phyloP scores from a whole-genome alignment of 140 eudicot genomes.

The Oenanthe javanica region DNA sequence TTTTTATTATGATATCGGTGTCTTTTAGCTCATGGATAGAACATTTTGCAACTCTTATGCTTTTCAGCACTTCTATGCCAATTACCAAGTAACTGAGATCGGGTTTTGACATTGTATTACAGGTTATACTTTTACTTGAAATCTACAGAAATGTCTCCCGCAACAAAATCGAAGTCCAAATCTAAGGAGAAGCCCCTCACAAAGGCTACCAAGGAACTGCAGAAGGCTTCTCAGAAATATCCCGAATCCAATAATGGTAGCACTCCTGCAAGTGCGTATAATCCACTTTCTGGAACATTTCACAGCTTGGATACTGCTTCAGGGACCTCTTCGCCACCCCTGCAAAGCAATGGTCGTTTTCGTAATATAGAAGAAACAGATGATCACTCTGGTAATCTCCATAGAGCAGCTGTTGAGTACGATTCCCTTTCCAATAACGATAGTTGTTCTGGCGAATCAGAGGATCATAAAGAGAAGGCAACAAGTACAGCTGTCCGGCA shows the following conservation, averaged over 20 bases:
- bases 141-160: conserved; percentile 31
- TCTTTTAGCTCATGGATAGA: neutral
- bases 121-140: neutral
- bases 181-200: conserved; percentile 28
- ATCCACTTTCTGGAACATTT: conserved; percentile 50
- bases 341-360: conserved; percentile 32
- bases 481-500: conserved; percentile 22
- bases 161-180: conserved; percentile 41
- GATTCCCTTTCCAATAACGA: conserved; percentile 47
- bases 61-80: neutral
- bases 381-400: conserved; percentile 33
- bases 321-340: conserved; percentile 13
- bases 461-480: conserved; percentile 42
- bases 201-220: conserved; percentile 33
- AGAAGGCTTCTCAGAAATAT: conserved; percentile 27
- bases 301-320: conserved; percentile 38
- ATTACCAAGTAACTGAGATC: neutral
- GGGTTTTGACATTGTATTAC: neutral
- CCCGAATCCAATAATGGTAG: conserved; percentile 19
- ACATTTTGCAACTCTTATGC: neutral
- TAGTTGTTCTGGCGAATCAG: conserved; percentile 55
- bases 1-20: neutral
- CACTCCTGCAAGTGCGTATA: conserved; percentile 37
- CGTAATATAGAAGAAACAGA: conserved; percentile 43
- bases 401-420: conserved; percentile 31